A percentile compares a stretch with the other conserved stretches of the same genome.
phyloP scores from a whole-genome alignment of 768 basidiomycete genomes.

The Podaxis carcinomalis region DNA sequence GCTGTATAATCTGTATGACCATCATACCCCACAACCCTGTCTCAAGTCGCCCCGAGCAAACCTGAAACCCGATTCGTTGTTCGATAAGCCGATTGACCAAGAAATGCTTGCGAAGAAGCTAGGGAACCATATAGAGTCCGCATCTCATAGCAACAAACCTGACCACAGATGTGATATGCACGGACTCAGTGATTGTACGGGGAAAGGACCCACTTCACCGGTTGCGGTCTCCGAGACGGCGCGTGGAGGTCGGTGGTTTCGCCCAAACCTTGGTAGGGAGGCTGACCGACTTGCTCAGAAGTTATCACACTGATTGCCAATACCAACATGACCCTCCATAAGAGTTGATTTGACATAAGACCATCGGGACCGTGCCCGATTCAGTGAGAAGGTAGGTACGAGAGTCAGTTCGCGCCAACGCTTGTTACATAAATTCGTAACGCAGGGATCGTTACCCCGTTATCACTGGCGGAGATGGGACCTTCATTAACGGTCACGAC shows the following conservation, averaged over 20 bases:
- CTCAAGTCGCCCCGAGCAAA: not conserved
- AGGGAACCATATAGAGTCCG: conserved; percentile 4
- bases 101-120: conserved; percentile 8
- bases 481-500: not conserved
- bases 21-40: conserved; percentile 12
- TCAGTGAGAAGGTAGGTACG: not conserved
- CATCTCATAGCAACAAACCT: not conserved
- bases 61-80: not conserved
- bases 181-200: not conserved
- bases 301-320: not conserved
- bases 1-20: conserved; percentile 26
- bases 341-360: not conserved
- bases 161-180: not conserved
- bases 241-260: not conserved
- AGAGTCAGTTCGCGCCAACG: not conserved
- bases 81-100: not conserved
- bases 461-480: not conserved
- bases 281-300: not conserved
- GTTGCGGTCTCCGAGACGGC: not conserved
- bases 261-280: no score
- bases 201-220: not conserved
- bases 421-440: not conserved
- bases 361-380: not conserved
- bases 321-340: not conserved
- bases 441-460: not conserved